These are phyloP conservation scores for Russula sp. DNA, from an alignment of 768 basidiomycete species.

Conservation along the genomic window DNA sequence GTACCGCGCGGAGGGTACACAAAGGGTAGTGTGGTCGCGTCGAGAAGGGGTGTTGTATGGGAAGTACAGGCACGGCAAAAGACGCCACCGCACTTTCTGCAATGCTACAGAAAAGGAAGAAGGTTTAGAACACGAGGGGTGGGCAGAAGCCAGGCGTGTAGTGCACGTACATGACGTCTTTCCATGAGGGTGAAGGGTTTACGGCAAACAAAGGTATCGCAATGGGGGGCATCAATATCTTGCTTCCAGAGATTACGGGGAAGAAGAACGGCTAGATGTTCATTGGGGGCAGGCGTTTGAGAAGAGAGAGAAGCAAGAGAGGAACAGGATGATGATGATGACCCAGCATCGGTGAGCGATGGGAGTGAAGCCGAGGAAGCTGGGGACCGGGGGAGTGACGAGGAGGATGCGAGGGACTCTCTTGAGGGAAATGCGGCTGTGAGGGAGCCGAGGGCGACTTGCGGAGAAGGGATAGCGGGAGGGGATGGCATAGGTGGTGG, in stretches of 20 bases:
- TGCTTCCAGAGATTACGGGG: slow-evolving; percentile 74
- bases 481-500: slow-evolving; percentile 12
- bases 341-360: slow-evolving; percentile 32
- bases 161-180: slow-evolving; percentile 64
- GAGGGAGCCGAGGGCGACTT: slow-evolving; percentile 23
- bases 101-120: slow-evolving; percentile 51
- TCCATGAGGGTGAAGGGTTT: slow-evolving; percentile 64
- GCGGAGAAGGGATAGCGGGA: slow-evolving; percentile 3
- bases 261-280: slow-evolving; percentile 76
- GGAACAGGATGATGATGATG: slow-evolving; percentile 33
- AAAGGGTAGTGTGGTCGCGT: slow-evolving; percentile 68
- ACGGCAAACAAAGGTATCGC: slow-evolving; percentile 74
- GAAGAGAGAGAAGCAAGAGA: slow-evolving; percentile 24
- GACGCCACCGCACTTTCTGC: slow-evolving; percentile 80
- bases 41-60: slow-evolving; percentile 61
- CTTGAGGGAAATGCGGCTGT: slow-evolving; percentile 23
- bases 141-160: slow-evolving; percentile 6
- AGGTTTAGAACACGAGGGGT: slow-evolving; percentile 1
- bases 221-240: slow-evolving; percentile 56
- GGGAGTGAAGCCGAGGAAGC: slow-evolving; percentile 30
- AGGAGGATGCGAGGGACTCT: slow-evolving; percentile 25
- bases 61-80: slow-evolving; percentile 65
- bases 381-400: slow-evolving; percentile 25
- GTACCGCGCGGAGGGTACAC: slow-evolving; percentile 66
- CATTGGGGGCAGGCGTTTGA: slow-evolving; percentile 44